phyloP scores from a whole-genome alignment of 78 protist species.

The slime mould (Dictyostelium discoideum) region DNA sequence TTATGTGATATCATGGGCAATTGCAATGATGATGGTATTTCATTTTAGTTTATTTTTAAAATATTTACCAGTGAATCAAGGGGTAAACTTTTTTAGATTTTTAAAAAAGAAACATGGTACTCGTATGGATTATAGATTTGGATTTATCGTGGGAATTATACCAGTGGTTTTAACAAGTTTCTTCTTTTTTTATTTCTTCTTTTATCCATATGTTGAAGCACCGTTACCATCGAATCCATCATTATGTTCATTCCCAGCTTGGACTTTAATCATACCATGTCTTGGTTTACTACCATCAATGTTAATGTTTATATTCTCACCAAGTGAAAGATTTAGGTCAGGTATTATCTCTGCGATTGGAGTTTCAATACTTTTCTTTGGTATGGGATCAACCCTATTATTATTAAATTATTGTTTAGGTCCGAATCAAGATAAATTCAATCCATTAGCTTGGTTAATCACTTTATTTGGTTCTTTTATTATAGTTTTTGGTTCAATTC shows the following conservation, averaged over 20 bases:
- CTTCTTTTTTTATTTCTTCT: slow-evolving; percentile 32
- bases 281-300: slow-evolving; percentile 14
- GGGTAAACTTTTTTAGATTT: not conserved
- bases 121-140: slow-evolving; percentile 2
- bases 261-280: slow-evolving; percentile 43
- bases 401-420: slow-evolving; percentile 60
- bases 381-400: slow-evolving; percentile 8
- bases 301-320: not conserved
- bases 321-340: slow-evolving; percentile 36
- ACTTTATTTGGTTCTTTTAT: slow-evolving; percentile 47
- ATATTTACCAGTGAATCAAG: slow-evolving; percentile 39
- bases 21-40: slow-evolving; percentile 20
- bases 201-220: slow-evolving; percentile 10
- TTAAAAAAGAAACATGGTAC: slow-evolving; percentile 25
- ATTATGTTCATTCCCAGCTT: slow-evolving; percentile 15
- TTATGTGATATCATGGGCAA: slow-evolving; percentile 15
- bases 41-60: slow-evolving; percentile 43
- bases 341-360: slow-evolving; percentile 61
- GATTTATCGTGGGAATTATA: not conserved
- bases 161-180: slow-evolving; percentile 10
- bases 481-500: slow-evolving; percentile 27
- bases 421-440: slow-evolving; percentile 9
- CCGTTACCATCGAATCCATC: slow-evolving; percentile 4
- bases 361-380: slow-evolving; percentile 6
- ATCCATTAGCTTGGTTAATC: slow-evolving; percentile 29